These are phyloP conservation scores for Haplosporangium sp. DNA, from an alignment of 371 early-diverging fungal genomes.

Conservation along the genomic window DNA sequence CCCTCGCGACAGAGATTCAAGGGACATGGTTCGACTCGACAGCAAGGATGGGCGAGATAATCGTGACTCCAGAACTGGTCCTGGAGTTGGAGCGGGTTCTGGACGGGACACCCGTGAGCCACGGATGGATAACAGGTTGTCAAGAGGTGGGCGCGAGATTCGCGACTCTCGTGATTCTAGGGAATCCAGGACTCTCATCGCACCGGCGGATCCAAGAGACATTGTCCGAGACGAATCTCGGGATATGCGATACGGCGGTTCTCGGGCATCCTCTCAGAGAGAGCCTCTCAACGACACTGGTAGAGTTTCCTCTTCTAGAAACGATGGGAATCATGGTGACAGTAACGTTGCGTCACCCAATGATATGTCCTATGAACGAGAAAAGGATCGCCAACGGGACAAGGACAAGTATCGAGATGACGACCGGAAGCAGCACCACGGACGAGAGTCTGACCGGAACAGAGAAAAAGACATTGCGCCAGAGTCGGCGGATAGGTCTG, in stretches of 20 bases:
- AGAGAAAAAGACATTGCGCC: neutral
- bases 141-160: constrained; percentile 8
- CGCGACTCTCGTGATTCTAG: constrained; percentile 20
- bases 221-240: constrained; percentile 3
- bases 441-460: constrained; percentile 3
- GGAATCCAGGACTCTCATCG: constrained; percentile 1
- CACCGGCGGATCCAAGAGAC: constrained; percentile 26
- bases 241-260: constrained; percentile 6
- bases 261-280: neutral
- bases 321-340: neutral
- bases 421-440: constrained; percentile 1
- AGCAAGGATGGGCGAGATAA: constrained; percentile 28
- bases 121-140: neutral
- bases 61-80: constrained; percentile 15
- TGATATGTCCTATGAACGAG: constrained; percentile 7
- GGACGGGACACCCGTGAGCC: constrained; percentile 17
- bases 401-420: constrained; percentile 25
- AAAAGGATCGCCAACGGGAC: constrained; percentile 17
- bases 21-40: constrained; percentile 16
- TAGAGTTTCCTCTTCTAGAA: constrained; percentile 1
- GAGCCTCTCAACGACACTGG: neutral
- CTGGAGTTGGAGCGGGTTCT: neutral
- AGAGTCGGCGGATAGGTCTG: constrained; percentile 2
- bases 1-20: constrained; percentile 34
- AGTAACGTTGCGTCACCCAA: neutral